Base-by-base conservation (phyloP, 306 rosid genomes). In the Fragaria vesca region DNA sequence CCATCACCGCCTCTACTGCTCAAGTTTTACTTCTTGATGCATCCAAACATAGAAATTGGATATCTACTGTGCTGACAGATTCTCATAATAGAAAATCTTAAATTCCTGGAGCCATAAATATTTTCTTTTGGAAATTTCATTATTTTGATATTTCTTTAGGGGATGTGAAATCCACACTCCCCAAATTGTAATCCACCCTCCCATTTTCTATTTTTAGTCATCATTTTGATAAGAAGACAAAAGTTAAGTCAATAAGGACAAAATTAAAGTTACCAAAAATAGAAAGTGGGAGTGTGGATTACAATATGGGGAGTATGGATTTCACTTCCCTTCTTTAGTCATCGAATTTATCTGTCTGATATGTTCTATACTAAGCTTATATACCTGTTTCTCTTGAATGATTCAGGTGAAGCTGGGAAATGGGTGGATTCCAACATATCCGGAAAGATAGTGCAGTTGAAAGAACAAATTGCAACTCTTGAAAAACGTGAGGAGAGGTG, bases 401-500 rank as follows among this genome's bases (percentile, higher is more conserved):
- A 71, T 87, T 81, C 76, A 95, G 98, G 98, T 58, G 93, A 91
- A 82, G 76, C 96, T 78, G 98, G 97, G 81, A 85, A 87, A 74
- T 82, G 84, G 58, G 97, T 95, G 81, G 98, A 92, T 86, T 91
- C 89, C 54, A 84, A 89, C 87, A 91, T 95, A 71, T 95, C 97
- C 0, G 97, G 91, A 77, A 95, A 92, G 88, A 82, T 91, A 80
- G 54, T 79, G 68, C 92, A 92, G 82, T 86, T 95, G 60, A 95
- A 89, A 77, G 98, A 92, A 76, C 98, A 92, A 78, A 92, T 95
- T 73, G 97, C 98, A 46, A 95, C 93, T 69, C 93, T 92, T 54
- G 98, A 95, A 85, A 95, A 92, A 80, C 93, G 97, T 69, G 98
- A 95, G 87, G 98, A 95, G 83, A 91, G 98, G 97, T 83, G 75